phyloP scores from a whole-genome alignment of 2,329 filamentous ascomycete genomes.

The Paraconiothyrium sp. region DNA sequence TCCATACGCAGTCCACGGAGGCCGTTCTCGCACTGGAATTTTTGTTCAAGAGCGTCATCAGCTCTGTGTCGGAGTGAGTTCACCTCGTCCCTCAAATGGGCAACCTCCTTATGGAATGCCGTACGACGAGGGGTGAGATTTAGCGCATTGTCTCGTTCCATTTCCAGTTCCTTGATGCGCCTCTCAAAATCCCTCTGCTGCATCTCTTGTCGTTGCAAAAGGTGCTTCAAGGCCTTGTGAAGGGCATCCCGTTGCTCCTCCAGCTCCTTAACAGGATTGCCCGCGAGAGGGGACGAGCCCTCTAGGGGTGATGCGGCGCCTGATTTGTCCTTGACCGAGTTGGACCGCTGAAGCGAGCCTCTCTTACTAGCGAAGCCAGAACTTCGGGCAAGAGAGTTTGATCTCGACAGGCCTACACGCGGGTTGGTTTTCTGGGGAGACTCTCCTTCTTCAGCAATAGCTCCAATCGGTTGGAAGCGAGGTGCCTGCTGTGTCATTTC shows the following conservation, averaged over 20 bases:
- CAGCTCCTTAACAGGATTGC: slow-evolving; percentile 77
- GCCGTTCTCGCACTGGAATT: slow-evolving; percentile 95
- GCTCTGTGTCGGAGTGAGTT: slow-evolving; percentile 84
- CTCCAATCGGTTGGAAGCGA: slow-evolving; percentile 69
- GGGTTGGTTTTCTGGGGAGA: slow-evolving; percentile 40
- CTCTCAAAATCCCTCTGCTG: slow-evolving; percentile 87
- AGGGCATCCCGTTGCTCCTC: slow-evolving; percentile 93
- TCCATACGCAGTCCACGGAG: slow-evolving; percentile 93
- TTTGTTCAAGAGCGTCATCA: slow-evolving; percentile 93
- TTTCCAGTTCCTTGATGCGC: slow-evolving; percentile 78
- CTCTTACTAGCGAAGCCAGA: slow-evolving; percentile 53
- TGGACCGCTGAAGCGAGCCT: slow-evolving; percentile 62
- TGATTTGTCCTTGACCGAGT: slow-evolving; percentile 52
- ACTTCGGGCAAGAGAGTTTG: slow-evolving; percentile 72
- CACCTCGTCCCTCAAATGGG: slow-evolving; percentile 82
- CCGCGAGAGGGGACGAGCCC: slow-evolving; percentile 23
- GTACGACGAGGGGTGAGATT: slow-evolving; percentile 74
- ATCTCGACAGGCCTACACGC: slow-evolving; percentile 67
- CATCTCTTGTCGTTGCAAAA: slow-evolving; percentile 85
- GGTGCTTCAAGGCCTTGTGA: slow-evolving; percentile 83
- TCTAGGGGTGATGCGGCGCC: slow-evolving; percentile 67
- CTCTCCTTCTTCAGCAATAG: slow-evolving; percentile 68
- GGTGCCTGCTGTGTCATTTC: slow-evolving; percentile 56
- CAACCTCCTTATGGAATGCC: slow-evolving; percentile 86
- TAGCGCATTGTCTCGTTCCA: slow-evolving; percentile 78